Evolutionary conservation across 2,329 filamentous ascomycete species (phyloP).

Genomic region (Elsinoe perseae): DNA sequence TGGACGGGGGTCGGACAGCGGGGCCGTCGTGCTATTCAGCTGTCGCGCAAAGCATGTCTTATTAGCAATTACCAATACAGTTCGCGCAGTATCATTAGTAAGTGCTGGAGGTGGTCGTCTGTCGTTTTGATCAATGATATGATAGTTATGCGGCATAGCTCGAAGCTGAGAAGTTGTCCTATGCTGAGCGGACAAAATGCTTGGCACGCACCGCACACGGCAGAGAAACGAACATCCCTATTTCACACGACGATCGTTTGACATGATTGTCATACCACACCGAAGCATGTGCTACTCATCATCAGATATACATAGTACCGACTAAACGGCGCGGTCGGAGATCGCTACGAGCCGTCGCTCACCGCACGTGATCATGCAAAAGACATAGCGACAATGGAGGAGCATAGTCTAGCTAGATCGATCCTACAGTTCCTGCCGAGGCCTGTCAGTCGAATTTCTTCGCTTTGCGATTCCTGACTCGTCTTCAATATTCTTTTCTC

Average conservation of each 20-base stretch:
- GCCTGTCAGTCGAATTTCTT: neutral
- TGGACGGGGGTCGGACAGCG: neutral
- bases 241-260: too few species aligned
- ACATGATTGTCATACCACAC: too few species aligned
- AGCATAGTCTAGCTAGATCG: neutral
- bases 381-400: too few species aligned
- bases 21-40: neutral
- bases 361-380: too few species aligned
- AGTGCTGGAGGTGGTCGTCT: neutral
- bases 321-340: too few species aligned
- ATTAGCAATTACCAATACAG: conserved; percentile 9
- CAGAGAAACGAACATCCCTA: neutral
- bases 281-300: too few species aligned
- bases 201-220: conserved; percentile 3
- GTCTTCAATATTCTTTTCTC: neutral
- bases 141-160: neutral
- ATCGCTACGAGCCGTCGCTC: too few species aligned
- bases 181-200: conserved; percentile 3
- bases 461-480: neutral
- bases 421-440: conserved; percentile 5
- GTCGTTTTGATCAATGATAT: neutral
- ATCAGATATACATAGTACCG: too few species aligned
- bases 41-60: neutral
- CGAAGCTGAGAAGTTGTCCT: conserved; percentile 9
- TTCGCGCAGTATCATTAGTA: neutral